Percentiles rank a stretch among this genome's conserved stretches.
These are phyloP conservation scores for Lupinus albus DNA, from an alignment of 306 rosid genomes.

Conservation along the genomic window DNA sequence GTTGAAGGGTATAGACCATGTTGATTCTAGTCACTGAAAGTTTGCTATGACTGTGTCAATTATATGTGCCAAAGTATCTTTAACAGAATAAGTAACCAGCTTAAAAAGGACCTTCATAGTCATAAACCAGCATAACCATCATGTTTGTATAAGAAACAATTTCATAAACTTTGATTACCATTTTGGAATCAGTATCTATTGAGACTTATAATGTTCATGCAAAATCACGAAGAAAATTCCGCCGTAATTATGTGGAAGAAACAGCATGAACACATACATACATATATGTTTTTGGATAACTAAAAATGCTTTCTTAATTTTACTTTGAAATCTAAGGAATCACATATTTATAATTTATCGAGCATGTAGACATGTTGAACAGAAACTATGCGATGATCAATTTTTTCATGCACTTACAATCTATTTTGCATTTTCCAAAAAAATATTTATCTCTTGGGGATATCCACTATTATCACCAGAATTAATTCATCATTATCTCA, in stretches of 20 bases:
- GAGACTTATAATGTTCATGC: not conserved
- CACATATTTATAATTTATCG: not conserved
- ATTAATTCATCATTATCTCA: not conserved
- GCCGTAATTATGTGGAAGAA: constrained; percentile 15
- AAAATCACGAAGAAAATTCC: not conserved
- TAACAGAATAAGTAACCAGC: constrained; percentile 13
- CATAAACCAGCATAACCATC: constrained; percentile 9
- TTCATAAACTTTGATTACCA: not conserved
- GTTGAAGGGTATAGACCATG: constrained; percentile 39
- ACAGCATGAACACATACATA: not conserved
- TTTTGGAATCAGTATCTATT: not conserved
- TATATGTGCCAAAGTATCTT: constrained; percentile 7
- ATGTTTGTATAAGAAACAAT: constrained; percentile 1
- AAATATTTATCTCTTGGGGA: not conserved
- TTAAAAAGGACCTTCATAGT: not conserved
- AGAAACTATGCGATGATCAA: not conserved
- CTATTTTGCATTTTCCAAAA: constrained; percentile 12
- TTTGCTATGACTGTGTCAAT: constrained; percentile 11
- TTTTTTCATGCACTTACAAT: constrained; percentile 15
- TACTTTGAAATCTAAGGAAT: constrained; percentile 6
- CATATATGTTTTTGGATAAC: not conserved
- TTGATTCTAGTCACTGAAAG: not conserved
- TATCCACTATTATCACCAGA: constrained; percentile 13
- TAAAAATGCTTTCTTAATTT: not conserved
- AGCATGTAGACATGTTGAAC: not conserved